Evolutionary conservation across 2,329 filamentous ascomycete genomes (phyloP), one percentile per base, ranked within the genome.

Genomic region (Camptophora hylomeconis): DNA sequence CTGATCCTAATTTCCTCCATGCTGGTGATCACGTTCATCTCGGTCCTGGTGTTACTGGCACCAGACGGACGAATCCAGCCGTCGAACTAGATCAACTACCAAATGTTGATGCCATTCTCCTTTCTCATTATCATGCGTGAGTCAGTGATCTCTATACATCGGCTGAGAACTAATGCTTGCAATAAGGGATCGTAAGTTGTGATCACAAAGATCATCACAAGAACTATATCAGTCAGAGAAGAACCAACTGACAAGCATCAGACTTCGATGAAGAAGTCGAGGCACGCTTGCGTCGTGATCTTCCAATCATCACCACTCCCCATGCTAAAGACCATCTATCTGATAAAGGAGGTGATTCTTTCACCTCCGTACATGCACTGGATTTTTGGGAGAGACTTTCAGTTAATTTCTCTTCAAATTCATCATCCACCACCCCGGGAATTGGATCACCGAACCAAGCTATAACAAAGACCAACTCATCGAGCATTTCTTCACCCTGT

Each of bases 11-110:
- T 49, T 78, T 79, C 50, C 60, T 79, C 0, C 73, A 75, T 41
- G 63, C 64, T 2, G 72, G 72, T 17, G 71, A 76, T 42, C 69
- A 77, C 40, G 71, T 78, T 6, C 72, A 78, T 45, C 61, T 78
- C 1, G 74, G 72, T 0, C 72, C 73, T 0, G 72, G 72, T 1
- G 70, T 77, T 2, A 66, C 59, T 2, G 65, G 58, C 1, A 58
- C 57, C 14, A 57, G 72, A 2, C 48, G 51, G 14, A 75, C 66
- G 0, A 65, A 78, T 37, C 72, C 72, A 13, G 68, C 69, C 0
- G 57, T 78, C 10, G 64, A 75, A 32, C 46, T 78, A 4, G 58
- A 72, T 26, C 57, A 69, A 16, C 53, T 78, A 2, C 74, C 74
- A 2, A 55, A 60, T 2, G 58, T 78, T 12, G 70, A 78, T 44